Evolutionary conservation across 495 filamentous ascomycete species (phyloP).

Genomic region (Penicillium atrosanguineum): DNA sequence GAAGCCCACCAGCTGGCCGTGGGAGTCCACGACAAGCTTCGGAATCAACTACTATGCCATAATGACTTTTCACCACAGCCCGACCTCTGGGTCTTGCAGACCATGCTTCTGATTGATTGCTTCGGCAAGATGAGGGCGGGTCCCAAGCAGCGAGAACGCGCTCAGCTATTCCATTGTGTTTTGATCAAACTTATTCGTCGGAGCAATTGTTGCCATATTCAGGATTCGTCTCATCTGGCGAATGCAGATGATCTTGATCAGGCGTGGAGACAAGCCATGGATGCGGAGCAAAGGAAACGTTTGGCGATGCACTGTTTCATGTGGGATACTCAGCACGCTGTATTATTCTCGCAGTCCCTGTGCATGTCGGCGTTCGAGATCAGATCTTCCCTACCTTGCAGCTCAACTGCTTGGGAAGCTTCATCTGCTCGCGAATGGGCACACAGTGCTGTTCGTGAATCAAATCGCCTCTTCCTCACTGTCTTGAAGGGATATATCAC

Average conservation of each 20-base stretch:
- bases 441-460: slow-evolving; percentile 26
- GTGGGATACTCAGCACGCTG: slow-evolving; percentile 58
- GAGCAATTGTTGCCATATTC: slow-evolving; percentile 49
- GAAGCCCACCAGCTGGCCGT: slow-evolving; percentile 55
- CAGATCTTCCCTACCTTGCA: slow-evolving; percentile 46
- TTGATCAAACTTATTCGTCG: slow-evolving; percentile 57
- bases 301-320: slow-evolving; percentile 56
- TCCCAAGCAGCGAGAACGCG: slow-evolving; percentile 53
- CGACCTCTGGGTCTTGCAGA: slow-evolving; percentile 53
- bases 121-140: slow-evolving; percentile 58
- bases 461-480: slow-evolving; percentile 36
- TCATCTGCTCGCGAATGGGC: slow-evolving; percentile 46
- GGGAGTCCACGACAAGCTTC: slow-evolving; percentile 48
- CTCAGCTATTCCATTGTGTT: slow-evolving; percentile 56
- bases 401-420: slow-evolving; percentile 50
- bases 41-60: slow-evolving; percentile 42
- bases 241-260: slow-evolving; percentile 29
- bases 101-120: slow-evolving; percentile 57
- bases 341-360: slow-evolving; percentile 55
- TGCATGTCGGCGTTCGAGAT: slow-evolving; percentile 61
- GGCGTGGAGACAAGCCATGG: slow-evolving; percentile 48
- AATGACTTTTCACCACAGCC: slow-evolving; percentile 46
- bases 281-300: slow-evolving; percentile 53
- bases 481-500: slow-evolving; percentile 53
- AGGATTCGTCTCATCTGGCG: slow-evolving; percentile 26